A percentile compares a stretch with the other conserved stretches of the same genome.
Evolutionary conservation across 2,329 filamentous ascomycete genomes (phyloP).

Genomic region (Emmonsia crescens): DNA sequence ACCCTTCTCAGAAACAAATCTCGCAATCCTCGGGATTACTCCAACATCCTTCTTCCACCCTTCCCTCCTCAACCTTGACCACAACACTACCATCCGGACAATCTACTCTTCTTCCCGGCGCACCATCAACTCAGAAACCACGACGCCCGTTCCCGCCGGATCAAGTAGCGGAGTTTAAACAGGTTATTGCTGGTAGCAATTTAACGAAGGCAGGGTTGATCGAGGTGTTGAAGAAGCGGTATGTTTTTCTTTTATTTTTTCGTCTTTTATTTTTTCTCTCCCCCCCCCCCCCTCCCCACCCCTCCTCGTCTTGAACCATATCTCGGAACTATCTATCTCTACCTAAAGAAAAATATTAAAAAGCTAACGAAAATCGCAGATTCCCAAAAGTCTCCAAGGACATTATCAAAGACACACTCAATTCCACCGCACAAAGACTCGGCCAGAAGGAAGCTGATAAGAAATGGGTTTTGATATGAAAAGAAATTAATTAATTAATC

Average conservation of each 20-base stretch:
- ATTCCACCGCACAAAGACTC: constrained; percentile 52
- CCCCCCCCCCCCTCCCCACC: too few relatives aligned
- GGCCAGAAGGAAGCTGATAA: constrained; percentile 54
- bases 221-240: constrained; percentile 62
- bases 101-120: not conserved
- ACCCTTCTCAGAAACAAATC: not conserved
- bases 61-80: constrained; percentile 3
- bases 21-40: constrained; percentile 10
- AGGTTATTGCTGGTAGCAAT: constrained; percentile 57
- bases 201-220: constrained; percentile 64
- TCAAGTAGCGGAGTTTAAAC: constrained; percentile 56
- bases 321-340: too few relatives aligned
- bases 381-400: constrained; percentile 61
- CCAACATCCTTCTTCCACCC: constrained; percentile 15
- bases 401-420: constrained; percentile 60
- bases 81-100: not conserved
- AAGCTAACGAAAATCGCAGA: constrained; percentile 23
- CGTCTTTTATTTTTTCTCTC: not conserved
- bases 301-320: too few relatives aligned
- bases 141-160: constrained; percentile 46
- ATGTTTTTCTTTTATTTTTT: constrained; percentile 14
- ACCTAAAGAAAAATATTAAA: not conserved
- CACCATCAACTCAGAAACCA: constrained; percentile 4
- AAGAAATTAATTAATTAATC: too few relatives aligned
- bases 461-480: constrained; percentile 47